Evolutionary conservation across 2,329 filamentous ascomycete genomes (phyloP).

Genomic region (Cercospora zeina): DNA sequence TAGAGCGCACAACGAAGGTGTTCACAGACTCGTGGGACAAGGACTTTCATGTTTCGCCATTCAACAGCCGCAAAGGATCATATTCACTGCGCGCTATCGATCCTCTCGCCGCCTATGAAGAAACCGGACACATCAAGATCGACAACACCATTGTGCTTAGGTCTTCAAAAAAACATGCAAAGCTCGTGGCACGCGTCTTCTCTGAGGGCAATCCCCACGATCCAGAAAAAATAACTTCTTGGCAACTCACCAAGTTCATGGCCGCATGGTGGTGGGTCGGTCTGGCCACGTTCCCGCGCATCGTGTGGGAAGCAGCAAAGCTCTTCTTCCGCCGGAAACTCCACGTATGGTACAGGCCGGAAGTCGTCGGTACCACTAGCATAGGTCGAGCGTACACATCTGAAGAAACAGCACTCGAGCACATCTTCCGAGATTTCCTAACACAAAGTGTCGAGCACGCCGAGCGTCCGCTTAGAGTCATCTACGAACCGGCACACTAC

Average conservation of each 20-base stretch:
- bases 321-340: constrained; percentile 60
- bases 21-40: constrained; percentile 63
- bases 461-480: constrained; percentile 50
- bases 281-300: constrained; percentile 65
- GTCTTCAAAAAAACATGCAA: constrained; percentile 61
- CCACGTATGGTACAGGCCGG: constrained; percentile 65
- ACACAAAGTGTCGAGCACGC: constrained; percentile 53
- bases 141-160: constrained; percentile 62
- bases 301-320: constrained; percentile 59
- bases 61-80: constrained; percentile 59
- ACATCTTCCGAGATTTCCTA: constrained; percentile 46
- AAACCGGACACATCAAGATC: constrained; percentile 43
- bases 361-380: constrained; percentile 57
- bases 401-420: constrained; percentile 50
- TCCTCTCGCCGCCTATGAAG: constrained; percentile 43
- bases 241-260: constrained; percentile 36
- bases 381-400: constrained; percentile 56
- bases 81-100: constrained; percentile 52
- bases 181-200: constrained; percentile 62
- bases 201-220: constrained; percentile 56
- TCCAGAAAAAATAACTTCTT: constrained; percentile 48
- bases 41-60: constrained; percentile 75
- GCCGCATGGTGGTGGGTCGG: constrained; percentile 66
- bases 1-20: constrained; percentile 26
- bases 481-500: constrained; percentile 54